These are phyloP conservation scores for Malus asiatica DNA, from an alignment of 306 rosid genomes.

Conservation along the genomic window DNA sequence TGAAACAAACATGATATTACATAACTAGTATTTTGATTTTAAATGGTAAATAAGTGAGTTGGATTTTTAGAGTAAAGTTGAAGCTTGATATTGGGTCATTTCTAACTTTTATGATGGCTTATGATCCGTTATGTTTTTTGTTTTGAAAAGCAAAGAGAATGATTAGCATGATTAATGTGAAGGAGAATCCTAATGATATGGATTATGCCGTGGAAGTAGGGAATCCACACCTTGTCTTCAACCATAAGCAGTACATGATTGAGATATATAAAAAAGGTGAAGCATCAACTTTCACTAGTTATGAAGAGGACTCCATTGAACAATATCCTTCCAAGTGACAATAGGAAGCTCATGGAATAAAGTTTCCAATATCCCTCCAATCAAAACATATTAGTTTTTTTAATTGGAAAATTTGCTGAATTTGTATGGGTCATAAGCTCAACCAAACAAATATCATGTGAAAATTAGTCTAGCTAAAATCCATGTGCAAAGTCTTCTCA, in stretches of 20 bases:
- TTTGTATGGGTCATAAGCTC: no score
- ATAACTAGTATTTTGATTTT: no score
- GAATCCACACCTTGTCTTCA: neutral
- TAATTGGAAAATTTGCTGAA: no score
- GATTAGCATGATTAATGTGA: neutral
- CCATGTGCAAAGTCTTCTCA: no score
- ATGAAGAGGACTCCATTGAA: neutral
- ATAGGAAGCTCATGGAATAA: neutral
- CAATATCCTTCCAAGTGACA: neutral
- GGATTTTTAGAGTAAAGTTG: no score
- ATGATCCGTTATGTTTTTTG: neutral
- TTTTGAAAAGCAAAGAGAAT: neutral
- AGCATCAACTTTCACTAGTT: neutral
- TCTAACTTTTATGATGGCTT: neutral
- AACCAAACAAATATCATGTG: neutral
- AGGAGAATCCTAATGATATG: slow-evolving; percentile 2
- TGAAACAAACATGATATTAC: no score
- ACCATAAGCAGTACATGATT: neutral
- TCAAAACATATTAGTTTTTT: no score
- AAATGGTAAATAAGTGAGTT: no score
- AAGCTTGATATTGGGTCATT: no score
- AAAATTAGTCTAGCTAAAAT: neutral
- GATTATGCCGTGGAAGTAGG: neutral
- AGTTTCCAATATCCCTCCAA: neutral
- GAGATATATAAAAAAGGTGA: neutral